Base-by-base conservation (phyloP, 306 rosid genomes). In the Parietaria judaica region DNA sequence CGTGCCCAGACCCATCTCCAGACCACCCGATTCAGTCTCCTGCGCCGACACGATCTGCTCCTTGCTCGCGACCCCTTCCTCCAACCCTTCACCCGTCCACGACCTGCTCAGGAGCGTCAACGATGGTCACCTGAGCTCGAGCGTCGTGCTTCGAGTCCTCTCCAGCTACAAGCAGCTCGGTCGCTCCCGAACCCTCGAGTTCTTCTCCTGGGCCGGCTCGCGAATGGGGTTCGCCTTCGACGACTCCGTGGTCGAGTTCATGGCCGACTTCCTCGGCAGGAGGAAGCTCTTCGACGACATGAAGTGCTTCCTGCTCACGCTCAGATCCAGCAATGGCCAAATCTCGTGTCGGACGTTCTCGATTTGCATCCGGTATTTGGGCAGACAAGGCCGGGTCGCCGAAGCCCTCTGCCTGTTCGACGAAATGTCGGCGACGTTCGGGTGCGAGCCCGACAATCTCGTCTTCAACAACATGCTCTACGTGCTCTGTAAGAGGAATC, bases 261-360 rank as follows among this genome's bases (percentile, higher is more conserved):
- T 81, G 87, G 82, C 78, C 52, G 95, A 86, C 77, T 86, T 86
- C 69, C 70, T 86, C 13, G 85, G 89, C 51, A 76, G 95, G 62
- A 86, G 95, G 70, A 86, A 86, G 56, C 81, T 86, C 3, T 86
- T 86, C 52, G 95, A 86, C 67, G 95, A 86, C 60, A 72, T 86
- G 58, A 86, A 81, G 77, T 74, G 89, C 71, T 79, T 86, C 68
- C 54, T 86, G 14, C 63, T 71, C 51, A 83, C 95, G 0, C 54
- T 86, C 12, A 63, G 77, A 3, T 77, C 70, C 47, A 76, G 66
- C 6, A 65, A 54, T 14, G 95, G 87, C 55, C 69, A 54, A 5
- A 71, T 86, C 55, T 83, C 89, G 2, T 55, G 69, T 48, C 77
- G 77, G 62, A 63, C 89, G 4, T 70, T 83, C 64, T 79, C 95